Evolutionary conservation across 2,329 filamentous ascomycete genomes (phyloP).

Genomic region (Phialophora macrospora): DNA sequence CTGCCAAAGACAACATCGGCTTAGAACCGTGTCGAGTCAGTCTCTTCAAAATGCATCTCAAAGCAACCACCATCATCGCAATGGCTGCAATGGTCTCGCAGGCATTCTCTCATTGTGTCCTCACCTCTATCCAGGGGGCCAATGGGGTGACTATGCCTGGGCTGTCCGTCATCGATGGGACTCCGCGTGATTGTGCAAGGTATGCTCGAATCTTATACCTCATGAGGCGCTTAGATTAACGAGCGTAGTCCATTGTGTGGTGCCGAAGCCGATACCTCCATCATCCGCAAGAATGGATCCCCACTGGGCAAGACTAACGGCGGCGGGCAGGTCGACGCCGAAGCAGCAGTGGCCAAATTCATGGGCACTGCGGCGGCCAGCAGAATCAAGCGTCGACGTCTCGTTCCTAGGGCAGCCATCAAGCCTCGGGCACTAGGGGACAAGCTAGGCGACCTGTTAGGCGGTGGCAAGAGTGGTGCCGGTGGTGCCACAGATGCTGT

Average conservation of each 20-base stretch:
- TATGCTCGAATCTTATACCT: neutral
- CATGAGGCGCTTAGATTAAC: neutral
- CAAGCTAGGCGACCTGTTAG: neutral
- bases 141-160: conserved; percentile 68
- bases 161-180: conserved; percentile 58
- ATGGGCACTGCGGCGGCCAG: conserved; percentile 53
- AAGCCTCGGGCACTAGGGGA: neutral
- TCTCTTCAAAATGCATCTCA: conserved; percentile 3
- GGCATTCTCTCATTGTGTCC: conserved; percentile 63
- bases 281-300: conserved; percentile 65
- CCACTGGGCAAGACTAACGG: conserved; percentile 68
- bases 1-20: neutral
- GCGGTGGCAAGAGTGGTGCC: conserved; percentile 41
- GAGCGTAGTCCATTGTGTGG: conserved; percentile 58
- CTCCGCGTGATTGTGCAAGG: conserved; percentile 67
- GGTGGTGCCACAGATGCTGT: conserved; percentile 41
- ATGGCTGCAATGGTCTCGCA: conserved; percentile 54
- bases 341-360: conserved; percentile 63
- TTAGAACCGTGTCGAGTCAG: neutral
- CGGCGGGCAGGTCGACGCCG: conserved; percentile 63
- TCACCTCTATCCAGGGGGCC: conserved; percentile 62
- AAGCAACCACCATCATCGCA: conserved; percentile 44
- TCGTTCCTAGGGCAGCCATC: conserved; percentile 38
- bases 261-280: conserved; percentile 71
- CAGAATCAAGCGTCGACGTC: conserved; percentile 20